These are phyloP conservation scores for Amborella trichopoda DNA, from an alignment of 164 flowering plant species.

Conservation along the genomic window DNA sequence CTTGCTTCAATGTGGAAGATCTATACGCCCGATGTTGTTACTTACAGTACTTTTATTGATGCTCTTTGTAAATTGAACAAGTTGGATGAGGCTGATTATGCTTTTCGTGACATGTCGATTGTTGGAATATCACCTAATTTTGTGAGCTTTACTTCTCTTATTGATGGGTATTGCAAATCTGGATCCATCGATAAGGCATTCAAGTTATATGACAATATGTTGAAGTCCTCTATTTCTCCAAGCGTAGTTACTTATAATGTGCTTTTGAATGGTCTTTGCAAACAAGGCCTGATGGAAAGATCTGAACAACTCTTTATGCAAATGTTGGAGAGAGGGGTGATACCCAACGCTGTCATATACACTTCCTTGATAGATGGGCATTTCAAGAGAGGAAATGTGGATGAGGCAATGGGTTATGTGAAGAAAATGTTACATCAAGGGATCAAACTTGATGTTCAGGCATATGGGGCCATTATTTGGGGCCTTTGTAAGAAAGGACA, in stretches of 20 bases:
- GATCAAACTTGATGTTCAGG: constrained; percentile 18
- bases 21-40: constrained; percentile 21
- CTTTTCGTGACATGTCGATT: constrained; percentile 13
- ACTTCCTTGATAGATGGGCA: constrained; percentile 28
- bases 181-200: constrained; percentile 25
- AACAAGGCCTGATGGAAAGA: constrained; percentile 15
- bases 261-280: constrained; percentile 20
- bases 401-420: constrained; percentile 16
- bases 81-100: constrained; percentile 13
- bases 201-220: constrained; percentile 19
- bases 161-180: constrained; percentile 27
- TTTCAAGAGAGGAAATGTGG: constrained; percentile 20
- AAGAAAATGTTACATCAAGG: constrained; percentile 13
- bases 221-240: constrained; percentile 12
- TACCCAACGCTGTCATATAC: constrained; percentile 19
- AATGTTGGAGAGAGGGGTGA: constrained; percentile 16
- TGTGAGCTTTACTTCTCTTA: constrained; percentile 25
- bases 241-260: constrained; percentile 17
- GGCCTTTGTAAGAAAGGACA: constrained; percentile 21
- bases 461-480: constrained; percentile 25
- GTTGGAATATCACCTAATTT: constrained; percentile 21
- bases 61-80: constrained; percentile 20
- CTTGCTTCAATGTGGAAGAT: constrained; percentile 32
- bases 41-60: constrained; percentile 23
- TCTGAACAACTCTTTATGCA: constrained; percentile 15